phyloP scores from a whole-genome alignment of 768 basidiomycete genomes.

The Tephrocybe sp. region DNA sequence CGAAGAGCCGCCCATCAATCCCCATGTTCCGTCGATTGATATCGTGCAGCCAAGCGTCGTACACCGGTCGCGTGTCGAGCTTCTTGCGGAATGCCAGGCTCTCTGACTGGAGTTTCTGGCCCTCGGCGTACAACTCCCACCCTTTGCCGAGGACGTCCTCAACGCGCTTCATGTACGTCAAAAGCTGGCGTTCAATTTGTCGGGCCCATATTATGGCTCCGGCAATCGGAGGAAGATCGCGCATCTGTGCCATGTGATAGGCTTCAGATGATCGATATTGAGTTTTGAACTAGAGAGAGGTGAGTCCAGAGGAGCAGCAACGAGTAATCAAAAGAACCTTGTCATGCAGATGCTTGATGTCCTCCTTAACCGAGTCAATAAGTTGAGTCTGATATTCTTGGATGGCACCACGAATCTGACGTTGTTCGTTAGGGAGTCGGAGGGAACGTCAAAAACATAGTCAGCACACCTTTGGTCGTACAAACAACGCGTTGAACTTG shows the following conservation, averaged over 20 bases:
- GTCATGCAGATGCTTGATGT: conserved; percentile 92
- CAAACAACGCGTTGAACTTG: conserved; percentile 96
- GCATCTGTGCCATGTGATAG: conserved; percentile 98
- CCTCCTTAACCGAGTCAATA: conserved; percentile 98
- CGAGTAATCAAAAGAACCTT: conserved; percentile 49
- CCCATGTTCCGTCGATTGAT: conserved; percentile 93
- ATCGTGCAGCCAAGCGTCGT: conserved; percentile 95
- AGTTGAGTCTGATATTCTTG: conserved; percentile 99
- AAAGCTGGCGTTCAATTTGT: conserved; percentile 96
- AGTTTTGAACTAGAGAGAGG: conserved; percentile 74
- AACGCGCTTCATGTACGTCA: conserved; percentile 97
- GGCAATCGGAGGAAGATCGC: conserved; percentile 96
- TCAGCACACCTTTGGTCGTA: conserved; percentile 85
- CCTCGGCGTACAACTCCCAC: conserved; percentile 99
- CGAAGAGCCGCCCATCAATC: conserved; percentile 89
- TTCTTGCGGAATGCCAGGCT: conserved; percentile 91
- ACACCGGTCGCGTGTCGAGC: conserved; percentile 91
- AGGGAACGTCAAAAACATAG: neutral
- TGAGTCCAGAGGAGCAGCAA: neutral
- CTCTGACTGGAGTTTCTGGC: conserved; percentile 94
- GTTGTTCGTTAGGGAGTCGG: neutral
- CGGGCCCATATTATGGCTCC: conserved; percentile 98
- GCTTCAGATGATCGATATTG: conserved; percentile 96
- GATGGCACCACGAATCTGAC: conserved; percentile 92
- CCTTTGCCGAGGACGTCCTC: conserved; percentile 98